A percentile compares a stretch with the other conserved stretches of the same genome.
Conservation (phyloP, 345 rosid genomes). For the Heritiera littoralis region DNA sequence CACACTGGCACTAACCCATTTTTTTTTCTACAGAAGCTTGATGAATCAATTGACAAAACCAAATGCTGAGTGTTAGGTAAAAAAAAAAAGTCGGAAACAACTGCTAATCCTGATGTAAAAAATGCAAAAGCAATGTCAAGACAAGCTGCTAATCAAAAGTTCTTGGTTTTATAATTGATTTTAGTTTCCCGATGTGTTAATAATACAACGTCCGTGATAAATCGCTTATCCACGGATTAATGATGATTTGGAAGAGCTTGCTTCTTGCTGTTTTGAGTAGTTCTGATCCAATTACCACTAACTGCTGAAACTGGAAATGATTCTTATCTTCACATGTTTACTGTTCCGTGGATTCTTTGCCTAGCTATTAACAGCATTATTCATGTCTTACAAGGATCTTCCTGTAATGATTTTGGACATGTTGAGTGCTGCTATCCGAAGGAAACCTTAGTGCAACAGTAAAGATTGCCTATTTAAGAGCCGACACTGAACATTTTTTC, state of each 20-base stretch:
- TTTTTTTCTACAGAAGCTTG: neutral
- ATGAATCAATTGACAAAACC: neutral
- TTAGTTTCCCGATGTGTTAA: neutral
- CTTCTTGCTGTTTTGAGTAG: too few relatives aligned
- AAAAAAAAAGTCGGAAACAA: neutral
- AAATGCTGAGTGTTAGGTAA: constrained; percentile 2
- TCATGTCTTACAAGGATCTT: neutral
- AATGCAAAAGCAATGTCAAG: constrained; percentile 3
- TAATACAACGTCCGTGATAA: neutral
- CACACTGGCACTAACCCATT: too few relatives aligned
- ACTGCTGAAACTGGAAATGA: neutral
- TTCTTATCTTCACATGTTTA: constrained; percentile 1
- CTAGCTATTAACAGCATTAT: too few relatives aligned
- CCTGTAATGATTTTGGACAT: neutral
- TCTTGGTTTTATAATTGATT: neutral
- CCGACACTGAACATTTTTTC: neutral
- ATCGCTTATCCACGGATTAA: neutral
- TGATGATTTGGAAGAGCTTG: neutral
- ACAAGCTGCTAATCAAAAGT: neutral
- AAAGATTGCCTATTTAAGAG: too few relatives aligned
- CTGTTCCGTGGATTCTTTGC: neutral
- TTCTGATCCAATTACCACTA: neutral
- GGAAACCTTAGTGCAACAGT: too few relatives aligned
- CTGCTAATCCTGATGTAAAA: neutral
- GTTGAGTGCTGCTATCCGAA: neutral